These are phyloP conservation scores for Akanthomyces muscarius DNA, from an alignment of 2,329 filamentous ascomycete species.

Conservation along the genomic window DNA sequence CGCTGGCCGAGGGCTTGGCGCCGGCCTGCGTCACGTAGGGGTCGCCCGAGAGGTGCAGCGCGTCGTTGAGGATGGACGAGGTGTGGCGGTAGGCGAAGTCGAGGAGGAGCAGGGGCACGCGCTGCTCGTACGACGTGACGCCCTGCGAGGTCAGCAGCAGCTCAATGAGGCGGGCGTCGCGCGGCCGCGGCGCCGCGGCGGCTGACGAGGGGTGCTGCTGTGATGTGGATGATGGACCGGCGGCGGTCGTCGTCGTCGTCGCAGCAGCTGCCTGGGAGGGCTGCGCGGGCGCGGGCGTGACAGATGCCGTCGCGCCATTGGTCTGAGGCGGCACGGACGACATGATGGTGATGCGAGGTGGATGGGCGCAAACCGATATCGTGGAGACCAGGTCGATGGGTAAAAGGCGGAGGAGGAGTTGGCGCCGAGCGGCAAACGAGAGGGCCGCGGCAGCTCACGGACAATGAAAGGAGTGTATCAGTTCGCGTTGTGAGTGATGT, in stretches of 20 bases:
- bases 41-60: constrained; percentile 63
- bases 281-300: constrained; percentile 13
- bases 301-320: constrained; percentile 14
- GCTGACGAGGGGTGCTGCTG: constrained; percentile 27
- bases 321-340: constrained; percentile 6
- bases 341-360: not conserved
- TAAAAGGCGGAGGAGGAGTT: not conserved
- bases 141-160: constrained; percentile 75
- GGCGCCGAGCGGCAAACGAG: not conserved
- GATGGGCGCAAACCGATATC: not conserved
- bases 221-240: constrained; percentile 24
- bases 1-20: constrained; percentile 45
- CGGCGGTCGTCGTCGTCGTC: not conserved
- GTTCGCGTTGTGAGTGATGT: not conserved
- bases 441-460: not conserved
- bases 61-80: constrained; percentile 65
- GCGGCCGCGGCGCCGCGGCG: constrained; percentile 55
- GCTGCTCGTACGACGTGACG: constrained; percentile 74
- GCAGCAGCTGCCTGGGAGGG: not conserved
- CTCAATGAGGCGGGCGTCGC: constrained; percentile 76
- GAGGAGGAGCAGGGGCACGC: constrained; percentile 76
- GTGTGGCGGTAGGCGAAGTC: constrained; percentile 86
- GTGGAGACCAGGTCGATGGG: not conserved
- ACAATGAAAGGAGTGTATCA: not conserved
- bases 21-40: constrained; percentile 60